Evolutionary conservation across 176 grass and related monocot genomes (phyloP), one percentile per base, ranked within the genome.

Genomic region (Carex scoparia): DNA sequence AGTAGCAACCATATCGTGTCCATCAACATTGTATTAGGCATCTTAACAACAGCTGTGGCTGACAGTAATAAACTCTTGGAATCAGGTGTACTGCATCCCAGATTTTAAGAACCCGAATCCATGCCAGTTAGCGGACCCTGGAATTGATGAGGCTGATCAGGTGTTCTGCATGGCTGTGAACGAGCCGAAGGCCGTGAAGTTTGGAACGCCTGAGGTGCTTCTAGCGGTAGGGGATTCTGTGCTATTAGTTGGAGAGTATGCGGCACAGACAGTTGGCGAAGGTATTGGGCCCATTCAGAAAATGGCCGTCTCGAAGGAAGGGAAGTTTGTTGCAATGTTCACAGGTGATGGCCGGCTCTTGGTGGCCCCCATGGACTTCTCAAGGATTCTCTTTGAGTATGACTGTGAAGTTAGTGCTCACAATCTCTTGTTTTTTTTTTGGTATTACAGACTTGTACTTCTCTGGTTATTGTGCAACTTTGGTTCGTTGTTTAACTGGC

Each of bases 251-350:
- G 93, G 94, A 18, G 93, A 98, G 87, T 93, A 98, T 72, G 89
- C 91, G 1, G 88, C 94, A 79, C 92, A 98, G 83, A 81, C 73
- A 58, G 91, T 98, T 3, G 96, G 95, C 16, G 84, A 51, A 66
- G 92, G 75, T 37, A 92, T 98, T 6, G 96, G 96, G 79, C 96
- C 96, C 1, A 89, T 98, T 82, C 93, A 98, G 91, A 98, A 90
- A 76, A 98, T 98, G 96, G 89, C 88, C 7, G 89, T 98, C 48
- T 95, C 93, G 12, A 93, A 94, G 13, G 94, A 98, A 46, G 96
- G 96, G 10, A 94, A 94, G 75, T 89, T 91, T 84, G 89, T 98
- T 42, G 96, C 96, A 38, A 92, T 89, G 54, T 98, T 95, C 67
- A 91, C 93, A 7, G 89, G 93, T 13, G 96, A 95, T 54, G 96